These are phyloP conservation scores for Aspergillus avenaceus DNA, from an alignment of 495 filamentous ascomycete species.

Conservation along the genomic window DNA sequence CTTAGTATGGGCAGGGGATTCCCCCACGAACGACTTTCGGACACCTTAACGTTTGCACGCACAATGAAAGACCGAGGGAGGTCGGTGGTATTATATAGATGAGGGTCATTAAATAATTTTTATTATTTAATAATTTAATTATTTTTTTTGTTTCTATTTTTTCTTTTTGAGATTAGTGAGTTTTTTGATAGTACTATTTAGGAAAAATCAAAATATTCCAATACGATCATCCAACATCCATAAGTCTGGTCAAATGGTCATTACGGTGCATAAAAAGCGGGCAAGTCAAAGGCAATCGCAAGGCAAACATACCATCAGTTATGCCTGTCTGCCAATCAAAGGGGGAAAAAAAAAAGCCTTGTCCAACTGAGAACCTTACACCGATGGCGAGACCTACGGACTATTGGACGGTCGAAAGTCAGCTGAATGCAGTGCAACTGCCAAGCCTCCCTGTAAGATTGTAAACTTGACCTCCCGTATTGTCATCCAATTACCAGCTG, in stretches of 20 bases:
- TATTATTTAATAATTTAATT: neutral
- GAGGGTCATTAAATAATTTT: no score
- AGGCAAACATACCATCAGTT: no score
- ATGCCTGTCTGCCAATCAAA: constrained; percentile 10
- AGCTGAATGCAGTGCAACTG: constrained; percentile 10
- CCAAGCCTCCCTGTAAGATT: neutral
- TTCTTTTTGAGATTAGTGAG: neutral
- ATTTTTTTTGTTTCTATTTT: neutral
- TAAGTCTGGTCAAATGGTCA: neutral
- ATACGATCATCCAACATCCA: no score
- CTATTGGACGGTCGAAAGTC: constrained; percentile 12
- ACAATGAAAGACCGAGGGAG: neutral
- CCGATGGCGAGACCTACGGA: neutral
- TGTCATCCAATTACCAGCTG: constrained; percentile 7
- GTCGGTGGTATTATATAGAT: constrained; percentile 8
- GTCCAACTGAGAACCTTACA: no score
- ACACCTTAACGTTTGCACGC: constrained; percentile 10
- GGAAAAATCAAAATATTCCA: no score
- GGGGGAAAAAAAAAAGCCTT: no score
- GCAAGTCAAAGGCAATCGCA: no score
- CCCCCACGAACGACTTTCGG: constrained; percentile 12
- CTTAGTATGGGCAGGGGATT: constrained; percentile 14
- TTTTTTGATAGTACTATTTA: no score
- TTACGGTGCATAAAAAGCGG: neutral
- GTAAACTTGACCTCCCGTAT: no score